Base-by-base conservation (phyloP, 495 filamentous ascomycete genomes). In the Podospora fimiseda region DNA sequence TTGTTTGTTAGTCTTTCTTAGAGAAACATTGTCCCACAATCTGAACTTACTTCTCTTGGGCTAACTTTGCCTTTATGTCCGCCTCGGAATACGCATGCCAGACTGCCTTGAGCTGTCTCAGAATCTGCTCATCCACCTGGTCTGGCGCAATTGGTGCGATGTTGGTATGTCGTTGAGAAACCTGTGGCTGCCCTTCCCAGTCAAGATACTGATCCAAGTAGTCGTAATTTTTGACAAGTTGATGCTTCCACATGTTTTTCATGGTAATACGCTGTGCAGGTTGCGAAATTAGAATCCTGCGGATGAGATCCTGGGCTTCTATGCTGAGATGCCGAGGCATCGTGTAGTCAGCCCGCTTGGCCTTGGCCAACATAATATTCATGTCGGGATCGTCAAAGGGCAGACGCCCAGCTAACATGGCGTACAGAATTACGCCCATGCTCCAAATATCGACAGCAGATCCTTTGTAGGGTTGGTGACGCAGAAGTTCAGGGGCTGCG, bases 401-500 rank as follows among this genome's bases (percentile, higher is more conserved):
- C 2, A 95, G 75, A 46, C 74, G 80, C 1, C 88, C 88, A 18
- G 83, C 80, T 19, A 99, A 74, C 63, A 92, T 78, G 13, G 86
- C 90, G 60, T 83, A 97, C 0, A 99, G 70, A 24, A 97, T 90
- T 5, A 96, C 84, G 6, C 93, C 93, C 65, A 91, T 86, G 67
- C 89, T 95, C 93, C 93, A 98, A 49, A 96, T 85, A 59, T 99
- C 93, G 0, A 85, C 88, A 59, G 80, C 82, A 48, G 86, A 83
- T 15, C 91, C 94, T 55, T 87, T 84, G 62, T 99, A 99, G 20
- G 70, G 70, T 20, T 74, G 67, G 9, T 79, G 80, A 23, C 79
- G 73, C 21, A 96, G 83, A 42, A 99, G 80, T 65, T 99, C 93
- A 0, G 93, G 93, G 1, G 93, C 90, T 2, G 89, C 90, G 60